Evolutionary conservation across 1,139 yeast genomes (phyloP), one percentile per base, ranked within the genome.

Genomic region (Hemisphaericaspora lyxosophila): DNA sequence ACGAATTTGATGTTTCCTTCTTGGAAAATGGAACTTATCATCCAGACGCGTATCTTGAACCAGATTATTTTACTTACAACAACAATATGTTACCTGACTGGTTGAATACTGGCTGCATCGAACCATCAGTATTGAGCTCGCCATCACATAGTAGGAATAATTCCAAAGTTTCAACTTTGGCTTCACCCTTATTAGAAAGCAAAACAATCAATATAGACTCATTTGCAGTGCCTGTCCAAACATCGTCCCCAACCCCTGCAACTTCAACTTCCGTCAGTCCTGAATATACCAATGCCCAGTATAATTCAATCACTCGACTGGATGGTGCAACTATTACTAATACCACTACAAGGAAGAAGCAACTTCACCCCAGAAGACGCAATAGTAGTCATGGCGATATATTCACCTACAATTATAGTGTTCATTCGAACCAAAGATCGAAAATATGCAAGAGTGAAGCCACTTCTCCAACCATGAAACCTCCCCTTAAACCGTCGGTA

Each of bases 401-500:
- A n/a, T 40, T 36, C 40, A 33, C 46, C n/a, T 39, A 43, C 32
- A 40, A 41, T 27, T 39, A 26, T 37, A 18, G 26, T 39, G 31
- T 40, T 35, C 28, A 23, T 13, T 28, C 32, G 23, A 36, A 35
- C 19, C 9, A 13, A 11, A 26, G 29, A 16, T 32, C 35, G 12
- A 39, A 35, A 26, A 32, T 45, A 1, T 20, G 29, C 28, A 46
- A 45, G 39, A 28, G 45, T 16, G 31, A 44, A 16, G 26, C 18
- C 12, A 20, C 34, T 4, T 40, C 49, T 2, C 45, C 47, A 2
- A 16, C 23, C 9, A 35, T 35, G 33, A 40, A 43, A 26, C 48
- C 48, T 6, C 51, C 54, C 6, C 40, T 55, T 38, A 57, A 57
- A 40, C 64, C 64, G 2, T 46, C 52, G 6, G 61, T 59, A 12